These are phyloP conservation scores for Venturia effusa DNA, from an alignment of 2,329 filamentous ascomycete species.

Conservation along the genomic window DNA sequence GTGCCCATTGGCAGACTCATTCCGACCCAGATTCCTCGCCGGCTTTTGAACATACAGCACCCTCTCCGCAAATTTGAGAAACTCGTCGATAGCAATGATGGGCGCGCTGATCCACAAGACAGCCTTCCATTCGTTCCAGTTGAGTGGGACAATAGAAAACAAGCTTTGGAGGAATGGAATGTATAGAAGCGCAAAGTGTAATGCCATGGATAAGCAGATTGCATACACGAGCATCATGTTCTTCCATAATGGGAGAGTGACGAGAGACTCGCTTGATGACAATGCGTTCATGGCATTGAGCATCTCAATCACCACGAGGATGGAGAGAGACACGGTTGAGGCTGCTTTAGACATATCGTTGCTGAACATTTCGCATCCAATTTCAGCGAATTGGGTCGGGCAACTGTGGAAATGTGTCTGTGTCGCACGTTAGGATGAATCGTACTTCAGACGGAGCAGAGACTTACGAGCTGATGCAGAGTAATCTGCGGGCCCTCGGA, in stretches of 20 bases:
- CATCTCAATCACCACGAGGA: constrained; percentile 97
- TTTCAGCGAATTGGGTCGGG: constrained; percentile 71
- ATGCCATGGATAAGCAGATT: constrained; percentile 80
- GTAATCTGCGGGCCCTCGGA: constrained; percentile 77
- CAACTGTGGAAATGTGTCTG: constrained; percentile 86
- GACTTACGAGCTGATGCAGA: constrained; percentile 66
- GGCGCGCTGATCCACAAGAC: constrained; percentile 81
- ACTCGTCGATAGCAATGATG: constrained; percentile 64
- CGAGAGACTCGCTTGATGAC: constrained; percentile 84
- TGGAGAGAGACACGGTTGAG: constrained; percentile 84
- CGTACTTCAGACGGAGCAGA: background rate
- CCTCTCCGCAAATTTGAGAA: constrained; percentile 60
- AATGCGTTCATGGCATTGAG: constrained; percentile 98
- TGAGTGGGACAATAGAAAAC: constrained; percentile 84
- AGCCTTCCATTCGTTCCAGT: constrained; percentile 82
- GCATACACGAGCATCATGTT: constrained; percentile 98
- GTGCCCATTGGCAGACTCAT: constrained; percentile 7
- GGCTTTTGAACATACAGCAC: constrained; percentile 49
- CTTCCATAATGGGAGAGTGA: constrained; percentile 92
- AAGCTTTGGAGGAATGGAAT: constrained; percentile 76
- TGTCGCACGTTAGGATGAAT: constrained; percentile 12
- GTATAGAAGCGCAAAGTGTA: constrained; percentile 92
- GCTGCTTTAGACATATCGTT: constrained; percentile 80
- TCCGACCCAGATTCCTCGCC: background rate
- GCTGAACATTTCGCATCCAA: constrained; percentile 85